phyloP scores from a whole-genome alignment of 2,329 filamentous ascomycete species.

The Exophiala sp. region DNA sequence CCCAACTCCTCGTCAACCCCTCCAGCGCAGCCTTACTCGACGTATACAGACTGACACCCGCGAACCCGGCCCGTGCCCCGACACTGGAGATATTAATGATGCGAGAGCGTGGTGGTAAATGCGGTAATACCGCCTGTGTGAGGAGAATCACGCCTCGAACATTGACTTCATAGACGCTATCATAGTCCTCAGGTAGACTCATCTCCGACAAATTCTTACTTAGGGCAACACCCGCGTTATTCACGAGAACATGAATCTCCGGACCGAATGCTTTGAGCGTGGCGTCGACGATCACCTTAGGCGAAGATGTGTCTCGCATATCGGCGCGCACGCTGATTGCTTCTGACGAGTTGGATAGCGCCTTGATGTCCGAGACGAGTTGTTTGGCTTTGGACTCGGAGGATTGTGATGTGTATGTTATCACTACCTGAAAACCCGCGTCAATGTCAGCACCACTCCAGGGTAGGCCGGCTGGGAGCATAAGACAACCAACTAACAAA shows the following conservation, averaged over 20 bases:
- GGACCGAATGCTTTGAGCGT: conserved; percentile 24
- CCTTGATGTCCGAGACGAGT: conserved; percentile 35
- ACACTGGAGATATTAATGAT: conserved; percentile 61
- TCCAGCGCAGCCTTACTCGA: conserved; percentile 60
- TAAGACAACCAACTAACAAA: neutral
- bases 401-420: conserved; percentile 42
- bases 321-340: conserved; percentile 41
- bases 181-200: conserved; percentile 48
- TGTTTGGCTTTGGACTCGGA: conserved; percentile 35
- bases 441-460: too few relatives aligned
- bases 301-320: conserved; percentile 29
- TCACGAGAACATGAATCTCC: conserved; percentile 32
- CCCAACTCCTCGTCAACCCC: conserved; percentile 57
- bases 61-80: conserved; percentile 47
- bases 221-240: conserved; percentile 40
- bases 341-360: conserved; percentile 35
- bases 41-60: conserved; percentile 50
- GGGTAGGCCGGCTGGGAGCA: too few relatives aligned
- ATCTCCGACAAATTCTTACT: conserved; percentile 40
- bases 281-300: conserved; percentile 20
- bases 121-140: conserved; percentile 51
- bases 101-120: conserved; percentile 46
- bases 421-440: conserved; percentile 34
- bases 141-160: conserved; percentile 54
- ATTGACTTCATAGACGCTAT: conserved; percentile 56